A percentile compares a stretch with the other conserved stretches of the same genome.
phyloP scores from a whole-genome alignment of 306 rosid species.

The Styphnolobium japonicum region DNA sequence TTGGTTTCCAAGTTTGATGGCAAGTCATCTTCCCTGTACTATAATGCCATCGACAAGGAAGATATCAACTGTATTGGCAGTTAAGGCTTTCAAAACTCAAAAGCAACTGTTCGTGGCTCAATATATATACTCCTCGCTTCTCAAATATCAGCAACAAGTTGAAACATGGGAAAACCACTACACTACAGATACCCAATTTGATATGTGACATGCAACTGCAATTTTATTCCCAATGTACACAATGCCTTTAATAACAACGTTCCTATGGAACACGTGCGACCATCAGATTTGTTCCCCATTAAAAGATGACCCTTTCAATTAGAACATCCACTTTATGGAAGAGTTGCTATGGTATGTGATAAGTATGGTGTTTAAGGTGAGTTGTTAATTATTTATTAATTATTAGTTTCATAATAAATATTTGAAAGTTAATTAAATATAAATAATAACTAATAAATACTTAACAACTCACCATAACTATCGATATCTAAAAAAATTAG shows the following conservation, averaged over 20 bases:
- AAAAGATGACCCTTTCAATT: background rate
- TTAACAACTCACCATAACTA: no score
- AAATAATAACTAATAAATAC: no score
- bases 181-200: background rate
- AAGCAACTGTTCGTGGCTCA: no score
- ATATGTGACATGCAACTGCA: background rate
- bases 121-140: background rate
- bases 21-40: conserved; percentile 67
- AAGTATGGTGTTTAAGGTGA: no score
- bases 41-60: conserved; percentile 51
- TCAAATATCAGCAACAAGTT: background rate
- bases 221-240: conserved; percentile 12
- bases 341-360: no score
- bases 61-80: conserved; percentile 53
- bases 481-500: no score
- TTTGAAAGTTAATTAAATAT: no score
- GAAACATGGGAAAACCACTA: conserved; percentile 15
- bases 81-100: conserved; percentile 26
- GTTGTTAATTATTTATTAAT: no score
- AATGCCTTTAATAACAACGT: background rate
- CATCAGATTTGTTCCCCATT: conserved; percentile 1
- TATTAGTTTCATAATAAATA: no score
- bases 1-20: conserved; percentile 85
- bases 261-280: background rate
- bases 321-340: background rate